Percentiles rank a stretch among this genome's conserved stretches.
Conservation (phyloP, 768 basidiomycete genomes). For the Boletales sp. region DNA sequence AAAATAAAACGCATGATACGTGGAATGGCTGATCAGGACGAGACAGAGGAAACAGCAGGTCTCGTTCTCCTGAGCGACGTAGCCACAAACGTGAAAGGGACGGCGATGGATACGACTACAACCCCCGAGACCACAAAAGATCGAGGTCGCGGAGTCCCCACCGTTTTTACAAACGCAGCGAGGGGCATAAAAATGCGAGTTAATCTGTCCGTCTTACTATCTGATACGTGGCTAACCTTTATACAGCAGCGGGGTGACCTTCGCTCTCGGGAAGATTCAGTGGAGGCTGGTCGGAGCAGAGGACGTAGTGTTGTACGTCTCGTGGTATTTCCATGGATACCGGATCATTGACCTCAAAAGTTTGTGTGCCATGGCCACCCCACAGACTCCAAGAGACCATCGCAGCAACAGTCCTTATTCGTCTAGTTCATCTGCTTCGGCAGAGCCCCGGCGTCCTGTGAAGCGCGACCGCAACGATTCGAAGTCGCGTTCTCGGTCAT, state of each 20-base stretch:
- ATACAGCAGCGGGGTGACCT: constrained; percentile 9
- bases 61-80: constrained; percentile 21
- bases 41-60: constrained; percentile 19
- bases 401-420: constrained; percentile 17
- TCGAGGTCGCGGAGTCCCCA: constrained; percentile 24
- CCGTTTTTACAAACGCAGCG: constrained; percentile 2
- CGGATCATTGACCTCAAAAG: constrained; percentile 25
- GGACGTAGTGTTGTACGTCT: constrained; percentile 31
- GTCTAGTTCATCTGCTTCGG: constrained; percentile 15
- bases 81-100: constrained; percentile 7
- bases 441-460: constrained; percentile 6
- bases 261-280: constrained; percentile 2
- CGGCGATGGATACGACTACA: constrained; percentile 3
- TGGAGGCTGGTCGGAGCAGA: constrained; percentile 7
- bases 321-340: neutral
- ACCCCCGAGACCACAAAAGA: constrained; percentile 6
- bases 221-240: neutral
- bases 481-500: constrained; percentile 20
- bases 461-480: constrained; percentile 18
- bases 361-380: constrained; percentile 9
- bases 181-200: constrained; percentile 6
- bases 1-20: neutral
- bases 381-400: constrained; percentile 21
- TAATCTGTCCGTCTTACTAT: neutral
- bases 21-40: constrained; percentile 12